phyloP scores from a whole-genome alignment of 106 monocot species.

The Alisma plantagoaquatica region DNA sequence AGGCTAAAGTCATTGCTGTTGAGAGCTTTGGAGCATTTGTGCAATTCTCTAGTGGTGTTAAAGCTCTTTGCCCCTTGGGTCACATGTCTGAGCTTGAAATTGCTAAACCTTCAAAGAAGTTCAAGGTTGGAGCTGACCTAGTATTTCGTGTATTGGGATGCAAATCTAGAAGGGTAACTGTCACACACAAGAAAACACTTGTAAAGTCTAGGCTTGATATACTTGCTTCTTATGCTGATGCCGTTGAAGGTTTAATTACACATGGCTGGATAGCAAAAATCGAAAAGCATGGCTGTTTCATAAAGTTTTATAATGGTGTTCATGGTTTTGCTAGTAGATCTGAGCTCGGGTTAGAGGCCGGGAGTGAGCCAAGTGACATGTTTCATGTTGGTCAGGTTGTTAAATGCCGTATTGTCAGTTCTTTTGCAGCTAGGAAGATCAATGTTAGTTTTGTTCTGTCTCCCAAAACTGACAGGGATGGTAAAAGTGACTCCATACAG shows the following conservation, averaged over 20 bases:
- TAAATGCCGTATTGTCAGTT: conserved; percentile 77
- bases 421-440: conserved; percentile 49
- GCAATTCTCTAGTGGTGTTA: conserved; percentile 83
- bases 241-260: conserved; percentile 59
- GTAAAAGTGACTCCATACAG: conserved; percentile 13
- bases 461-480: conserved; percentile 45
- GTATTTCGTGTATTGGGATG: conserved; percentile 90
- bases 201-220: conserved; percentile 87
- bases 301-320: conserved; percentile 93
- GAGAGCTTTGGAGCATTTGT: conserved; percentile 75
- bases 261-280: conserved; percentile 99
- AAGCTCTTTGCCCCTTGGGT: conserved; percentile 86
- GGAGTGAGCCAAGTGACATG: conserved; percentile 42
- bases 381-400: conserved; percentile 95
- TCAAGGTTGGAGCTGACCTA: conserved; percentile 93
- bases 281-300: conserved; percentile 92
- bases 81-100: conserved; percentile 98
- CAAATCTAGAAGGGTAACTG: conserved; percentile 94
- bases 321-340: conserved; percentile 83
- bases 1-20: conserved; percentile 69
- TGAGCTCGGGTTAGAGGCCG: conserved; percentile 85
- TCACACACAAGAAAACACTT: conserved; percentile 83
- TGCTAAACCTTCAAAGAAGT: conserved; percentile 74
- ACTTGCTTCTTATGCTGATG: conserved; percentile 86
- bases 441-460: conserved; percentile 67